These are phyloP conservation scores for Eucalyptus camaldulensis DNA, from an alignment of 345 rosid genomes.

Conservation along the genomic window DNA sequence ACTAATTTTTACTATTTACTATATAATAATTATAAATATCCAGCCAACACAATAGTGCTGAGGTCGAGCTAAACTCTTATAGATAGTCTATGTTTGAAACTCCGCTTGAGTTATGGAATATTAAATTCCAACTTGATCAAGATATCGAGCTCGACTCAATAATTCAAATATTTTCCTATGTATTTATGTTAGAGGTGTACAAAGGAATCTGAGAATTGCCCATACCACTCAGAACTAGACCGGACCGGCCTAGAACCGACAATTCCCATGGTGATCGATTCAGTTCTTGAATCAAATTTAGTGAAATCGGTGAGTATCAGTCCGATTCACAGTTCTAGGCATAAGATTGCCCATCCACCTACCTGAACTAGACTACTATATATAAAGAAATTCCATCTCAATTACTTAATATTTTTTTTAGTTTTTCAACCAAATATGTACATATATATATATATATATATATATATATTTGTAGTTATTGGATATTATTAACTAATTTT, in stretches of 20 bases:
- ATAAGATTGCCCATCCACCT: too few relatives aligned
- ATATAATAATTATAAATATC: background rate
- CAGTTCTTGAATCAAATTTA: rapidly evolving
- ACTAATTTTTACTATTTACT: background rate
- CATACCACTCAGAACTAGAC: rapidly evolving
- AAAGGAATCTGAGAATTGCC: rapidly evolving
- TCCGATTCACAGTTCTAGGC: rapidly evolving
- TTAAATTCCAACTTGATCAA: background rate
- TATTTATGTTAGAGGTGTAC: too few relatives aligned
- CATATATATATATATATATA: too few relatives aligned
- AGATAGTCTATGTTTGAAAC: background rate
- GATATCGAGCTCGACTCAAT: background rate
- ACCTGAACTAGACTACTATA: rapidly evolving
- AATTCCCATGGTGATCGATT: rapidly evolving
- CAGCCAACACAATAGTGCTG: background rate
- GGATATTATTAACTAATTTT: too few relatives aligned
- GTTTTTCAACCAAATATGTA: too few relatives aligned
- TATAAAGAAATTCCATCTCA: too few relatives aligned
- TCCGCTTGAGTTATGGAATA: background rate
- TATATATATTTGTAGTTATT: too few relatives aligned
- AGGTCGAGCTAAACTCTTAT: background rate
- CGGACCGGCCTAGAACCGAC: rapidly evolving
- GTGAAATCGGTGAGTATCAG: rapidly evolving
- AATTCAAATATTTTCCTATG: background rate
- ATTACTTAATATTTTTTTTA: too few relatives aligned